Evolutionary conservation across 129 eudicot species (phyloP).

Genomic region (Flaveria robusta): DNA sequence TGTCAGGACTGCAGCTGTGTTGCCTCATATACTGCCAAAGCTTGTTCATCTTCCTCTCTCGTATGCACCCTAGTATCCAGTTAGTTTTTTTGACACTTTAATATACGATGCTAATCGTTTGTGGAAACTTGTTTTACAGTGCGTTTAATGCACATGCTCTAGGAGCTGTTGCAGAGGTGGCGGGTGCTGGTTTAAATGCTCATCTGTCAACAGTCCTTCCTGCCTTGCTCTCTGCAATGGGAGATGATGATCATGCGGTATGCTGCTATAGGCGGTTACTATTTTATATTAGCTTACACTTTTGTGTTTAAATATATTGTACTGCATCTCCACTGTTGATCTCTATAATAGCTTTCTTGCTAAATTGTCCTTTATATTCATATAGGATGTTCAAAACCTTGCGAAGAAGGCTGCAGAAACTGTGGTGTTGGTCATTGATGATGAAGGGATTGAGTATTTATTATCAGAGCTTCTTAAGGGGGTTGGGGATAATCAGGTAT

Average conservation of each 20-base stretch:
- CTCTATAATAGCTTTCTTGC: conserved; percentile 7
- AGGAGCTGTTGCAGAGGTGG: conserved; percentile 98
- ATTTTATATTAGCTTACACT: neutral
- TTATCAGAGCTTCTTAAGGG: conserved; percentile 87
- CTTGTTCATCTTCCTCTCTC: conserved; percentile 90
- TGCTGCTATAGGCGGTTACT: conserved; percentile 19
- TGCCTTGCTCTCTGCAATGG: conserved; percentile 91
- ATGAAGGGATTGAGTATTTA: conserved; percentile 82
- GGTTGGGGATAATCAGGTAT: conserved; percentile 76
- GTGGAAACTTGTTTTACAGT: conserved; percentile 43
- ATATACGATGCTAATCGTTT: neutral
- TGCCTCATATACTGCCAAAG: conserved; percentile 98
- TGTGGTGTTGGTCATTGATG: conserved; percentile 94
- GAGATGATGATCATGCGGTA: conserved; percentile 69
- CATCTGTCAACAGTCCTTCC: conserved; percentile 89
- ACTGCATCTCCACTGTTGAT: neutral
- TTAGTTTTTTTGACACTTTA: neutral
- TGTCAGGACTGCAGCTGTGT: conserved; percentile 94
- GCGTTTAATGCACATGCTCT: conserved; percentile 98
- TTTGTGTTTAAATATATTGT: neutral
- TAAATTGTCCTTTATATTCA: conserved; percentile 13
- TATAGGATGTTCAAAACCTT: conserved; percentile 70
- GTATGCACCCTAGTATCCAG: conserved; percentile 48
- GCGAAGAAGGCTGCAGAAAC: conserved; percentile 98
- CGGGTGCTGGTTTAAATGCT: conserved; percentile 84